Conservation (phyloP, 768 basidiomycete species). For the Dentipellis fragilis region DNA sequence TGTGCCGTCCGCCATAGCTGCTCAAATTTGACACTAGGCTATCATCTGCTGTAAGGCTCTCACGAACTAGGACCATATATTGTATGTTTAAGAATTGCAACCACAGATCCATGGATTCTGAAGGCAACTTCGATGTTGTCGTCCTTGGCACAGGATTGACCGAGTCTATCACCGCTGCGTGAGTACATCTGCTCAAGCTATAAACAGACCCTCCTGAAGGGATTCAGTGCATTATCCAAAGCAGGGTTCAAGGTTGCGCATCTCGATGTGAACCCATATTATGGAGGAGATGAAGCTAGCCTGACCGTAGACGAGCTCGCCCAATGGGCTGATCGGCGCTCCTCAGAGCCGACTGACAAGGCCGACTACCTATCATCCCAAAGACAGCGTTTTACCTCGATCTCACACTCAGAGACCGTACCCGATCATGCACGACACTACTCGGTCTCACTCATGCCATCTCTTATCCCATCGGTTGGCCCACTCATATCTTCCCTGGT, state of each 20-base stretch:
- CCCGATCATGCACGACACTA: conserved; percentile 63
- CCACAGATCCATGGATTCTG: background rate
- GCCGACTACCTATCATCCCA: conserved; percentile 19
- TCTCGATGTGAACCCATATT: conserved; percentile 75
- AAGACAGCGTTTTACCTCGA: conserved; percentile 27
- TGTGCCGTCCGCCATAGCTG: too few relatives aligned
- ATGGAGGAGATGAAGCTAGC: conserved; percentile 77
- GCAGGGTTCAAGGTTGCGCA: conserved; percentile 84
- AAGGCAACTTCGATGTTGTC: conserved; percentile 50
- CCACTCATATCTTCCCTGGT: conserved; percentile 72
- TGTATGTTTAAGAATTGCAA: too few relatives aligned
- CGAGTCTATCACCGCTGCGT: conserved; percentile 87
- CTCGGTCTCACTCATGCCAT: conserved; percentile 76
- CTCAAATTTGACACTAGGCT: too few relatives aligned
- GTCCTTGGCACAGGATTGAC: conserved; percentile 73
- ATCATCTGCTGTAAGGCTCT: too few relatives aligned
- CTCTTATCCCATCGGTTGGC: conserved; percentile 72
- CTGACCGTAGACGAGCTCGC: conserved; percentile 74
- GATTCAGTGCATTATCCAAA: conserved; percentile 72
- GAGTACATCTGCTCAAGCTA: conserved; percentile 24
- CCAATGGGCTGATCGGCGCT: conserved; percentile 47
- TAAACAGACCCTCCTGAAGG: conserved; percentile 2
- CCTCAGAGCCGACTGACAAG: conserved; percentile 9
- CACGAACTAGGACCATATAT: too few relatives aligned
- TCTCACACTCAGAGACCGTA: conserved; percentile 32